Evolutionary conservation across 179 eudicot species (phyloP).

Genomic region (Amaranthus tricolor): DNA sequence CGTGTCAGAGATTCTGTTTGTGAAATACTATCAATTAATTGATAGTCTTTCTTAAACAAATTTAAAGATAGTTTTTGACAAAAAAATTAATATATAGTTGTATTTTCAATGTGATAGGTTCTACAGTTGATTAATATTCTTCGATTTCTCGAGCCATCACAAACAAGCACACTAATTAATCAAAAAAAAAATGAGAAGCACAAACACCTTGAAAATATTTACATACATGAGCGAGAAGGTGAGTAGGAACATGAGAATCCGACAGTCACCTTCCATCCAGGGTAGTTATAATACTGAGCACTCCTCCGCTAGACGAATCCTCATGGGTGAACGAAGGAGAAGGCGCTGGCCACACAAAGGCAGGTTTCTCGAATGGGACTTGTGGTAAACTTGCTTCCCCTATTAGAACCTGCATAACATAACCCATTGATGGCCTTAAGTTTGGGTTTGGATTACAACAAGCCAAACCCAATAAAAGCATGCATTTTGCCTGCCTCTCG

Average conservation of each 20-base stretch:
- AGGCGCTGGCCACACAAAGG: conserved; percentile 33
- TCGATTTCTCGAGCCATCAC: too few species aligned
- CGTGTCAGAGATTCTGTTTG: too few species aligned
- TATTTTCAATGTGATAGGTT: too few species aligned
- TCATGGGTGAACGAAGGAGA: conserved; percentile 4
- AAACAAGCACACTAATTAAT: neutral
- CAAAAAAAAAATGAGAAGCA: neutral
- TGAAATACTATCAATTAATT: too few species aligned
- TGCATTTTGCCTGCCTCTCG: conserved; percentile 20
- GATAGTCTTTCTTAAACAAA: too few species aligned
- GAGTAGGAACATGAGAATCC: neutral
- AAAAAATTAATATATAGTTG: too few species aligned
- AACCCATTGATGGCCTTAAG: conserved; percentile 34
- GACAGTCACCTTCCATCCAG: neutral
- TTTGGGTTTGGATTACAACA: conserved; percentile 42
- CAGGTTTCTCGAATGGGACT: conserved; percentile 32
- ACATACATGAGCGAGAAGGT: too few species aligned
- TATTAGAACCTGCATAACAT: conserved; percentile 27
- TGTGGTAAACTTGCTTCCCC: conserved; percentile 30
- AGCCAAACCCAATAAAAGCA: conserved; percentile 29
- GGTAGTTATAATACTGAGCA: conserved; percentile 3
- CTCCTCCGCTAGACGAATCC: conserved; percentile 4
- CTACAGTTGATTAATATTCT: too few species aligned
- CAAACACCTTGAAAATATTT: neutral
- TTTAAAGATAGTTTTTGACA: too few species aligned